These are phyloP conservation scores for Tulasnella sp. DNA, from an alignment of 768 basidiomycete genomes.

Conservation along the genomic window DNA sequence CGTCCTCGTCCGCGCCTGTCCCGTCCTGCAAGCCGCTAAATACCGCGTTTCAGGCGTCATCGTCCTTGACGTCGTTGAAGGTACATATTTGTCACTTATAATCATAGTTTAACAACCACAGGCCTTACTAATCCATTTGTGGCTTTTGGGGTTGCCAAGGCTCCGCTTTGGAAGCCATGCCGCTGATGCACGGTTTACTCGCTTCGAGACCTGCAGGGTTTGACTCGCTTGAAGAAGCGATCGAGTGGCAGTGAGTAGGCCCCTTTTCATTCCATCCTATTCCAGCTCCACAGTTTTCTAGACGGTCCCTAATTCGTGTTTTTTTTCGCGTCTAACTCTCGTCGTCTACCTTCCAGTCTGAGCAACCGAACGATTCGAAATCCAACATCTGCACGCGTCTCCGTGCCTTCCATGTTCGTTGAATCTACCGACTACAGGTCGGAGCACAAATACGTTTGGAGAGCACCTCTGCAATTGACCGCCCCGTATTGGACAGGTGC, in stretches of 20 bases:
- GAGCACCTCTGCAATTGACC: constrained; percentile 73
- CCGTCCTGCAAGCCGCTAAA: constrained; percentile 54
- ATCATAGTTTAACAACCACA: background rate
- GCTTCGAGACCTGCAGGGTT: constrained; percentile 82
- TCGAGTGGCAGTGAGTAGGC: constrained; percentile 87
- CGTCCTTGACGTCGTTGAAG: constrained; percentile 86
- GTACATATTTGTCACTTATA: constrained; percentile 38
- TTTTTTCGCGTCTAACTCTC: background rate
- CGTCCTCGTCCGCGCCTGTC: constrained; percentile 65
- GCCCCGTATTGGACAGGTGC: constrained; percentile 85
- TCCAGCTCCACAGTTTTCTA: background rate
- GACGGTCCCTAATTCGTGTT: background rate
- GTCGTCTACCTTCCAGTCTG: background rate
- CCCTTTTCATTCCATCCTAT: background rate
- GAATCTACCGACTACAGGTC: constrained; percentile 26
- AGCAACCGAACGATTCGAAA: constrained; percentile 65
- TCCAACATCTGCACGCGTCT: constrained; percentile 71
- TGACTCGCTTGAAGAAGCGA: constrained; percentile 69
- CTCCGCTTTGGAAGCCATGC: constrained; percentile 86
- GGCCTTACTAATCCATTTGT: background rate
- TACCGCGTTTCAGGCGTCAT: constrained; percentile 70
- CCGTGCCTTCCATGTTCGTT: constrained; percentile 71
- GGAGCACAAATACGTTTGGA: constrained; percentile 56
- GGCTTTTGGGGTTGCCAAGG: constrained; percentile 40
- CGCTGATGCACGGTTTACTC: constrained; percentile 83